A percentile compares a stretch with the other conserved stretches of the same genome.
phyloP scores from a whole-genome alignment of 257 asterid genomes.

The Avicennia marina region DNA sequence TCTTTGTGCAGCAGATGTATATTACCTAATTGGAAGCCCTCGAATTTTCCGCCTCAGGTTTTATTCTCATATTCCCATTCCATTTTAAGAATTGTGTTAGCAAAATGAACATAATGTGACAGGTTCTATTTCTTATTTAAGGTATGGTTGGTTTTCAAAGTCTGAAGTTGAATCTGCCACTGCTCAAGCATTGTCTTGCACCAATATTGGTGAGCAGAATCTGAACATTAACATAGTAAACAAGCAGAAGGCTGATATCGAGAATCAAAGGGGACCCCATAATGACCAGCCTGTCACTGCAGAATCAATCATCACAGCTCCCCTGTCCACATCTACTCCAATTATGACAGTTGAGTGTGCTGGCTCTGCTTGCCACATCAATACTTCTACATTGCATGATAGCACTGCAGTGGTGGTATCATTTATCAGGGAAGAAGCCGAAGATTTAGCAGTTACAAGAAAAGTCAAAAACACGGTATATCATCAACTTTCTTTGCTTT shows the following conservation, averaged over 20 bases:
- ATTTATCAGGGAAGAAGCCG: conserved; percentile 31
- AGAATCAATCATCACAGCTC: conserved; percentile 21
- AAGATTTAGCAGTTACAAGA: conserved; percentile 26
- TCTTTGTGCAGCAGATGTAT: conserved; percentile 83
- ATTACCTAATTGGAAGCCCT: conserved; percentile 72
- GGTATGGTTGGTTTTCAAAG: conserved; percentile 92
- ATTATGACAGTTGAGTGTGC: conserved; percentile 25
- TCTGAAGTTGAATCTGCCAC: conserved; percentile 46
- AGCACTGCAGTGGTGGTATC: conserved; percentile 21
- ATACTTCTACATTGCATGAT: conserved; percentile 26
- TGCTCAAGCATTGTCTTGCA: conserved; percentile 38
- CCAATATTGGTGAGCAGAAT: conserved; percentile 28
- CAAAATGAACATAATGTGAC: conserved; percentile 17
- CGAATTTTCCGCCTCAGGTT: conserved; percentile 91
- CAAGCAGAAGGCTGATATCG: conserved; percentile 32
- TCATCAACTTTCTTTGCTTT: conserved; percentile 6
- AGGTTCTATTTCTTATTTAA: conserved; percentile 23
- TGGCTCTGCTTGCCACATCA: conserved; percentile 25
- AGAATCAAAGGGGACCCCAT: conserved; percentile 20
- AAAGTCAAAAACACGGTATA: conserved; percentile 52
- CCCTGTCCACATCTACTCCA: conserved; percentile 30
- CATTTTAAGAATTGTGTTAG: conserved; percentile 2
- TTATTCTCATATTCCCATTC: neutral
- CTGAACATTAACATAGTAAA: conserved; percentile 20
- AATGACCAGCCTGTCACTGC: conserved; percentile 28